These are phyloP conservation scores for Tremellales sp. DNA, from an alignment of 1,284 basidiomycete species.

Conservation along the genomic window DNA sequence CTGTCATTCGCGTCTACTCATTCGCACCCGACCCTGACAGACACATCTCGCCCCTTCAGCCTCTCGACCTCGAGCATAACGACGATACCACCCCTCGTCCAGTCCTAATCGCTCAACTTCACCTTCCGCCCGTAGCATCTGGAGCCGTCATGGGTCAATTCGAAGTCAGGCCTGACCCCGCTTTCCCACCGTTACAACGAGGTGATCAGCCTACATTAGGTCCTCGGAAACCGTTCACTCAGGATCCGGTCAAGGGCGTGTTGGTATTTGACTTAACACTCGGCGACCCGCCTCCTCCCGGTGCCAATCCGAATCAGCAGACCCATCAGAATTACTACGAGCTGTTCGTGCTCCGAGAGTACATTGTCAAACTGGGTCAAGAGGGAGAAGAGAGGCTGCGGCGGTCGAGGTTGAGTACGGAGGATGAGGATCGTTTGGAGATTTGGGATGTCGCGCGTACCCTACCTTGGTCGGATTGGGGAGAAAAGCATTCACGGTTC, in stretches of 20 bases:
- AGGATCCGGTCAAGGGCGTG: slow-evolving; percentile 39
- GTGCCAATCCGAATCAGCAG: not conserved
- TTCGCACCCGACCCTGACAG: slow-evolving; percentile 25
- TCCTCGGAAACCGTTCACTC: slow-evolving; percentile 37
- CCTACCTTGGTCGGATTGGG: slow-evolving; percentile 41
- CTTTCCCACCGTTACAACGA: slow-evolving; percentile 26
- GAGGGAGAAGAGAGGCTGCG: slow-evolving; percentile 37
- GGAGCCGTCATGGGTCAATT: slow-evolving; percentile 22
- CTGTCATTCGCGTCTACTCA: slow-evolving; percentile 38
- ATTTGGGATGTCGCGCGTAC: slow-evolving; percentile 17
- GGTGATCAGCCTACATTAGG: slow-evolving; percentile 16
- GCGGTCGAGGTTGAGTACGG: slow-evolving; percentile 45
- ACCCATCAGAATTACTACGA: slow-evolving; percentile 39
- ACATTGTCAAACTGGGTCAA: slow-evolving; percentile 47
- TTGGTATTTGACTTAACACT: slow-evolving; percentile 41
- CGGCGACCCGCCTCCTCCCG: slow-evolving; percentile 1
- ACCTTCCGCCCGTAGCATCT: slow-evolving; percentile 28
- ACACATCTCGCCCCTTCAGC: slow-evolving; percentile 22
- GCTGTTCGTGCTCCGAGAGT: slow-evolving; percentile 52
- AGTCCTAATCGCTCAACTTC: slow-evolving; percentile 25
- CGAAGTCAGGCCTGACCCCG: slow-evolving; percentile 45
- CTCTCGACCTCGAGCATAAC: slow-evolving; percentile 21
- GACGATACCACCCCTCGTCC: slow-evolving; percentile 37
- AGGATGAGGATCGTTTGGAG: slow-evolving; percentile 24
- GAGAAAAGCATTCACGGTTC: slow-evolving; percentile 29